A percentile compares a stretch with the other conserved stretches of the same genome.
Conservation (phyloP, 371 early-diverging fungal genomes). For the Lichtheimia ramosa region DNA sequence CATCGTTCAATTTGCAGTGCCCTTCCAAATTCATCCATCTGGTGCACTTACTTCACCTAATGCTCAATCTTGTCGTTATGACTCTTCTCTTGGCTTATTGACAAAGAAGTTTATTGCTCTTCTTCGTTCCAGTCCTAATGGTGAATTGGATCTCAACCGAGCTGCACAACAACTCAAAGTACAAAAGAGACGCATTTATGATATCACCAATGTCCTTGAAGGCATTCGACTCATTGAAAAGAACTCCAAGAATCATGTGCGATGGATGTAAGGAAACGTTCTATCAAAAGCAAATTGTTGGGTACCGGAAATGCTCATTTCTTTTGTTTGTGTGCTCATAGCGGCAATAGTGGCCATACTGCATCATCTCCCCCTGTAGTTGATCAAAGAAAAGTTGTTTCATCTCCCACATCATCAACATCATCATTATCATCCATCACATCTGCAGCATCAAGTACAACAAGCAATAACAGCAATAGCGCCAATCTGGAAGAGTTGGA, state of each 20-base stretch:
- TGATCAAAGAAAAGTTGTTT: background rate
- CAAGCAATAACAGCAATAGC: background rate
- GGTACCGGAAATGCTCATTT: too few species aligned
- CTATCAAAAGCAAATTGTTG: background rate
- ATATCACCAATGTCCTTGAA: conserved; percentile 87
- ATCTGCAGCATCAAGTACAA: conserved; percentile 9
- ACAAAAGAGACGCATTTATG: conserved; percentile 84
- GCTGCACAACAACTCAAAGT: conserved; percentile 74
- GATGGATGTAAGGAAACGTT: conserved; percentile 68
- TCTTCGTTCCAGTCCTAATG: conserved; percentile 61
- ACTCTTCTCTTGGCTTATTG: conserved; percentile 69
- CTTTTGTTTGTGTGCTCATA: too few species aligned
- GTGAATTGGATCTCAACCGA: conserved; percentile 70
- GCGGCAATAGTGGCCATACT: too few species aligned
- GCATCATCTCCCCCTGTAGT: too few species aligned
- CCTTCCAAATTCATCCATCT: conserved; percentile 23
- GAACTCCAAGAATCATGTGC: conserved; percentile 78
- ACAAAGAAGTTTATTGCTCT: conserved; percentile 76
- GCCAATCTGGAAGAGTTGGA: conserved; percentile 22
- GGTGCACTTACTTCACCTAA: conserved; percentile 17
- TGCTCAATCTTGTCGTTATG: conserved; percentile 33
- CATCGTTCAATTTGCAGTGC: conserved; percentile 4
- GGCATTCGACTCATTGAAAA: conserved; percentile 79
- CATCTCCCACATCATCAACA: background rate
- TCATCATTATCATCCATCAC: background rate